Evolutionary conservation across 2,329 filamentous ascomycete species (phyloP), one percentile per base, ranked within the genome.

Genomic region (Diaporthe humulicola): DNA sequence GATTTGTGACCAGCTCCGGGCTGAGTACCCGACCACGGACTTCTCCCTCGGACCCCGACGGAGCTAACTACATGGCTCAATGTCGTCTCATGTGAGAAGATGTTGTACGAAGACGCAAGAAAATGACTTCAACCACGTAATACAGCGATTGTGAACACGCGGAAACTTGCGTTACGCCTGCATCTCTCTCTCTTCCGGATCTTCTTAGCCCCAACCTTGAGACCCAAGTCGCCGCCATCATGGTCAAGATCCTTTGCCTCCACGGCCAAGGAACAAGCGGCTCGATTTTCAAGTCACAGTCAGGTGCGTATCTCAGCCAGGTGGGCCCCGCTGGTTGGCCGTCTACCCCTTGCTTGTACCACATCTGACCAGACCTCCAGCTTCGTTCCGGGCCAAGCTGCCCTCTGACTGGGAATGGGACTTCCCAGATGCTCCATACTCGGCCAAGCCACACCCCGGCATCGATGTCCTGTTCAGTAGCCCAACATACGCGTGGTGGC

Each of bases 241-340:
- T 69, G 17, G 84, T 84, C 80, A 80, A 77, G 61, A 75, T 84
- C 42, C 83, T 85, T 57, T 81, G 81, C 75, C 82, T 85, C 8
- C 83, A 85, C 76, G 83, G 83, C 50, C 80, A 80, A 52, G 83
- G 83, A 76, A 84, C 83, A 33, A 84, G 82, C 75, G 83, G 76
- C 76, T 74, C 78, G 28, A 84, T 85, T 66, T 82, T 85, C 74
- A 79, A 78, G 73, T 81, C 82, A 15, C 83, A 85, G 72, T 83
- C 83, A 28, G 80, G 83, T 83, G 25, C 36, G 79, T 78, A 54
- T 64, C 70, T 40, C 42, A 38, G 3, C 54, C n/a, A 7, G 36
- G 17, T 25, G 12, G 12, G 25, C 54, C 15, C 38, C 42, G 14
- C 17, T 22, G 30, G 19, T 45, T 40, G 52, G 28, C 61, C 40